phyloP scores from a whole-genome alignment of 2,329 filamentous ascomycete species.

The Cylindrodendrum hubeiense region DNA sequence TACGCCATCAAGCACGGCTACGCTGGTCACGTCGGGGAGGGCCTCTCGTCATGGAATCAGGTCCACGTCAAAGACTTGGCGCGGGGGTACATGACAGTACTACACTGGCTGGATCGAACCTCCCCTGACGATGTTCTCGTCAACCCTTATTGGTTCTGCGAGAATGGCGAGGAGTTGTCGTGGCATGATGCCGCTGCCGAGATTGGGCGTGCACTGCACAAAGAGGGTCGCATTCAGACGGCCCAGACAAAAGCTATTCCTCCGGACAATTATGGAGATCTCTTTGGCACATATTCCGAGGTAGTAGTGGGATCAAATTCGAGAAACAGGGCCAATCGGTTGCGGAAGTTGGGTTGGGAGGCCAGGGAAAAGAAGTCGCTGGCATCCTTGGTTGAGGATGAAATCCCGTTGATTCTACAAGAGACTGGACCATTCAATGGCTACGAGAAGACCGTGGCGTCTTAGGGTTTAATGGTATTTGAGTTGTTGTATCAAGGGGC shows the following conservation, averaged over 20 bases:
- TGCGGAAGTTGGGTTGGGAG: neutral
- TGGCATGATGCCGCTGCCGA: neutral
- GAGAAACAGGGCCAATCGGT: neutral
- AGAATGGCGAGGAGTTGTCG: neutral
- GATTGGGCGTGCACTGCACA: neutral
- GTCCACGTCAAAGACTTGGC: neutral
- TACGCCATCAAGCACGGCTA: conserved; percentile 2
- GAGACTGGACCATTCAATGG: neutral
- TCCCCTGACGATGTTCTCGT: neutral
- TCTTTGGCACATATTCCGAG: neutral
- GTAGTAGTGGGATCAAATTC: neutral
- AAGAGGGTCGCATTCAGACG: neutral
- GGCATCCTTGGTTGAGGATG: neutral
- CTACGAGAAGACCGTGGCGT: neutral
- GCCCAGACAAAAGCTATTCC: neutral
- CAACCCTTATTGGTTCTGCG: neutral
- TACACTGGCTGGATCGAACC: neutral
- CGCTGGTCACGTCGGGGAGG: neutral
- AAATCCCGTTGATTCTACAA: neutral
- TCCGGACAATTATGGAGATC: neutral
- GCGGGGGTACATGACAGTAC: neutral
- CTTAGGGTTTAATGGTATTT: too few species aligned
- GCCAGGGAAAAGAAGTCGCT: neutral
- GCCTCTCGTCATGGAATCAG: neutral
- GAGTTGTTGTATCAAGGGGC: too few species aligned